Conservation (phyloP, 495 filamentous ascomycete species). For the Copromyces sp. region DNA sequence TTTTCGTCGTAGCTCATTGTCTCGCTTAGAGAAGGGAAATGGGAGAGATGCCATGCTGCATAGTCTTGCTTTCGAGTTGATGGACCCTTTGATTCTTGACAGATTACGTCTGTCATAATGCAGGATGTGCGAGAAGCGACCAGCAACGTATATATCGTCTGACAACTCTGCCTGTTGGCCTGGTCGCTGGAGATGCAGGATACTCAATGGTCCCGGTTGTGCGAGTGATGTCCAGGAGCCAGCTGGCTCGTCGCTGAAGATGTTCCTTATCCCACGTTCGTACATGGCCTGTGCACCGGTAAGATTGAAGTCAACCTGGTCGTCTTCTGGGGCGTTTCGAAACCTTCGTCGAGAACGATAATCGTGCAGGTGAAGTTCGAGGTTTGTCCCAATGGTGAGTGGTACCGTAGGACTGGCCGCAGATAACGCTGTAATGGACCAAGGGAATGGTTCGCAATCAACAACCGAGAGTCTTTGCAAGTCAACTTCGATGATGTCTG, state of each 20-base stretch:
- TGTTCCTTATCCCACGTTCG: conserved; percentile 11
- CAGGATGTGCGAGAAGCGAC: conserved; percentile 82
- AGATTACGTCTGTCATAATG: conserved; percentile 85
- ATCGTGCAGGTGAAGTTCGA: conserved; percentile 79
- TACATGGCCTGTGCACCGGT: conserved; percentile 25
- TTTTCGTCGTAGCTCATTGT: conserved; percentile 43
- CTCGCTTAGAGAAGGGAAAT: conserved; percentile 48
- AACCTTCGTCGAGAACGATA: conserved; percentile 35
- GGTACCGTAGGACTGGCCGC: conserved; percentile 62
- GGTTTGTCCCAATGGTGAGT: conserved; percentile 75
- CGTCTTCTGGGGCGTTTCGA: conserved; percentile 9
- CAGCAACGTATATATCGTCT: conserved; percentile 69
- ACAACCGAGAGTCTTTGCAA: conserved; percentile 65
- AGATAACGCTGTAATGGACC: conserved; percentile 75
- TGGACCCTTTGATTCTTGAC: conserved; percentile 62
- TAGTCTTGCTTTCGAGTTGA: conserved; percentile 74
- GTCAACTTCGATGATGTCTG: conserved; percentile 70
- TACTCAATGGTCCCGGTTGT: conserved; percentile 72
- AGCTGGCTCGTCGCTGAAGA: conserved; percentile 31
- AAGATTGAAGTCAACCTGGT: conserved; percentile 15
- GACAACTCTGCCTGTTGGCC: conserved; percentile 39
- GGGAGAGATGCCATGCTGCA: conserved; percentile 69
- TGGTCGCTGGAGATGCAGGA: conserved; percentile 60
- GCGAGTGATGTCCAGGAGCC: conserved; percentile 62
- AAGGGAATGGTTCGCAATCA: conserved; percentile 65